Evolutionary conservation across 805 yeast species (phyloP).

Genomic region (Sugiyamaella chiloensis): DNA sequence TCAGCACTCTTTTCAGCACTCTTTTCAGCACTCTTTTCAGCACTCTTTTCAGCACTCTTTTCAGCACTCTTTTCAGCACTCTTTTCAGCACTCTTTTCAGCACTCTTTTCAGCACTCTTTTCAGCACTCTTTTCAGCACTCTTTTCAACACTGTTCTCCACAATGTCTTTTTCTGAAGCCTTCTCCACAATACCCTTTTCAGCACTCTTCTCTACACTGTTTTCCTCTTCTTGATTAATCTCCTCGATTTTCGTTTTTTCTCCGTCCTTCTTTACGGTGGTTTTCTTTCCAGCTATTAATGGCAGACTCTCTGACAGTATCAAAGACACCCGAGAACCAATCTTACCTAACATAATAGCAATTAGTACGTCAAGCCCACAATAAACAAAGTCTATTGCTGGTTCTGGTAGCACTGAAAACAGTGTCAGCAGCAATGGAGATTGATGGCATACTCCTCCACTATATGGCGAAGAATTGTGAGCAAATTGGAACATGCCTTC

Average conservation of each 20-base stretch:
- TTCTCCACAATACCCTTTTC: not conserved
- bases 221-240: too few species aligned
- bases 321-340: slow-evolving; percentile 15
- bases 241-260: too few species aligned
- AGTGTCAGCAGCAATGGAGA: slow-evolving; percentile 67
- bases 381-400: slow-evolving; percentile 43
- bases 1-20: slow-evolving; percentile 21
- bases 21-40: not conserved
- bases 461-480: slow-evolving; percentile 62
- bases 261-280: too few species aligned
- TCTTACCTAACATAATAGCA: slow-evolving; percentile 46
- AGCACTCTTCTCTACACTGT: too few species aligned
- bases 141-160: not conserved
- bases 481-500: slow-evolving; percentile 66
- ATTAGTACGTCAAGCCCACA: slow-evolving; percentile 58
- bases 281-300: too few species aligned
- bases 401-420: slow-evolving; percentile 39
- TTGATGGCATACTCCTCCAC: slow-evolving; percentile 85
- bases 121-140: not conserved
- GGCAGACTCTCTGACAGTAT: too few species aligned
- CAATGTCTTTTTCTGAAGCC: not conserved
- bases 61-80: not conserved
- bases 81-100: not conserved
- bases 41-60: not conserved
- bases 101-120: too few species aligned